Evolutionary conservation across 495 filamentous ascomycete species (phyloP).

Genomic region (Aspergillus bridgeri): DNA sequence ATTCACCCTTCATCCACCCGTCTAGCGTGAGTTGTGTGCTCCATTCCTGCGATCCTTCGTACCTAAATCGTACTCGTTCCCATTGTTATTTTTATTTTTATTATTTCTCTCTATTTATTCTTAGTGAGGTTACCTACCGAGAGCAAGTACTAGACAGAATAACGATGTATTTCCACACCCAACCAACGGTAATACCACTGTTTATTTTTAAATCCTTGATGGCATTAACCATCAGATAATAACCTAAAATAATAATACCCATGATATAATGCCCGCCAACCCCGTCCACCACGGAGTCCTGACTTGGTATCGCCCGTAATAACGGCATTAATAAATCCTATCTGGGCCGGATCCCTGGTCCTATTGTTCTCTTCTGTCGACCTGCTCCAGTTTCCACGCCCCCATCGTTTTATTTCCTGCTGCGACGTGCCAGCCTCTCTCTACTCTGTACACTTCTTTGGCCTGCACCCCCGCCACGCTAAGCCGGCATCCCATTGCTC

Average conservation of each 20-base stretch:
- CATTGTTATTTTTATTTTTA: neutral
- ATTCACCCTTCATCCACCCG: neutral
- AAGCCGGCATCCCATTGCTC: constrained; percentile 14
- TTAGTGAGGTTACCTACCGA: too few species aligned
- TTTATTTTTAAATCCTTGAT: neutral
- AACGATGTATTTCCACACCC: neutral
- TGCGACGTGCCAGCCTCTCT: neutral
- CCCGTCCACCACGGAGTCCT: neutral
- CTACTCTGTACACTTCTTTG: constrained; percentile 1
- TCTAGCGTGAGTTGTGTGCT: neutral
- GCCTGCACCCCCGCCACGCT: constrained; percentile 23
- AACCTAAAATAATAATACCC: constrained; percentile 8
- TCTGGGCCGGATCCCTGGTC: neutral
- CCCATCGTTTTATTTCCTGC: neutral
- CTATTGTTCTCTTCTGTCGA: neutral
- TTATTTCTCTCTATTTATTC: neutral
- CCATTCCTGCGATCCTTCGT: neutral
- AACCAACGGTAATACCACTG: neutral
- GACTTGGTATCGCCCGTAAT: neutral
- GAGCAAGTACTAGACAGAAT: neutral
- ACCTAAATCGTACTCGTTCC: neutral
- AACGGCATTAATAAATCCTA: neutral
- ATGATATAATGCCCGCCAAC: constrained; percentile 7
- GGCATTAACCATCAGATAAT: constrained; percentile 2
- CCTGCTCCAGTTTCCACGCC: neutral